Evolutionary conservation across 2,329 filamentous ascomycete species (phyloP).

Genomic region (Clarireedia hainanense): DNA sequence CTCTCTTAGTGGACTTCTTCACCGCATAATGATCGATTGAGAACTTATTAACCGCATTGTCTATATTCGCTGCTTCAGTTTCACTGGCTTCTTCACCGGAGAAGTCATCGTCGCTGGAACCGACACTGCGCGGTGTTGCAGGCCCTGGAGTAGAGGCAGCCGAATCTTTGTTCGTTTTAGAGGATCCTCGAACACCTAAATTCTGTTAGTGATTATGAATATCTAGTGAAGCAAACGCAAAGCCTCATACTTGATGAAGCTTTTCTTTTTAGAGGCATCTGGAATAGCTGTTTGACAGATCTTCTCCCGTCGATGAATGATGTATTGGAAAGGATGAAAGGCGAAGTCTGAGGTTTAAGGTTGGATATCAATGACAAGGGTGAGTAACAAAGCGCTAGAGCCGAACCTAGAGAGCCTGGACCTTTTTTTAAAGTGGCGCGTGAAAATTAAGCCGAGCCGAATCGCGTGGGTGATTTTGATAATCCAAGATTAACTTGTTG

Average conservation of each 20-base stretch:
- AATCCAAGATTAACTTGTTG: background rate
- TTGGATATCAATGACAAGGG: constrained; percentile 8
- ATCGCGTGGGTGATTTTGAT: background rate
- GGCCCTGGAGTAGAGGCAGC: constrained; percentile 53
- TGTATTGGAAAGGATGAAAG: constrained; percentile 3
- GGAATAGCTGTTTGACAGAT: constrained; percentile 20
- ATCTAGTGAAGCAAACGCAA: constrained; percentile 18
- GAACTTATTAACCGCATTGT: constrained; percentile 53
- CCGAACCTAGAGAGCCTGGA: background rate
- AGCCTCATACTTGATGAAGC: constrained; percentile 43
- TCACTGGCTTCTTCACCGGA: constrained; percentile 37
- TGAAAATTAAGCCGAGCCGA: no score
- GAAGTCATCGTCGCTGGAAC: constrained; percentile 41
- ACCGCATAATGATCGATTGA: constrained; percentile 31
- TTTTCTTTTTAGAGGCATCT: constrained; percentile 68
- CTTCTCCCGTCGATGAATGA: constrained; percentile 6
- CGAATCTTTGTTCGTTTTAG: constrained; percentile 50
- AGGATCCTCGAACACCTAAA: constrained; percentile 37
- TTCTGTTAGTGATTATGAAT: constrained; percentile 29
- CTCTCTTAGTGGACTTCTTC: constrained; percentile 14
- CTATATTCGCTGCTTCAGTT: constrained; percentile 43
- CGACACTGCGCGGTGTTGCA: constrained; percentile 51
- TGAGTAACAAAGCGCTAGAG: constrained; percentile 1
- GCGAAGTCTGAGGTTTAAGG: constrained; percentile 2
- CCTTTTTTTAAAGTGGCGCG: no score